Percentiles rank a stretch among this genome's conserved stretches.
phyloP scores from a whole-genome alignment of 106 monocot genomes.

The Dendrobium nobile region DNA sequence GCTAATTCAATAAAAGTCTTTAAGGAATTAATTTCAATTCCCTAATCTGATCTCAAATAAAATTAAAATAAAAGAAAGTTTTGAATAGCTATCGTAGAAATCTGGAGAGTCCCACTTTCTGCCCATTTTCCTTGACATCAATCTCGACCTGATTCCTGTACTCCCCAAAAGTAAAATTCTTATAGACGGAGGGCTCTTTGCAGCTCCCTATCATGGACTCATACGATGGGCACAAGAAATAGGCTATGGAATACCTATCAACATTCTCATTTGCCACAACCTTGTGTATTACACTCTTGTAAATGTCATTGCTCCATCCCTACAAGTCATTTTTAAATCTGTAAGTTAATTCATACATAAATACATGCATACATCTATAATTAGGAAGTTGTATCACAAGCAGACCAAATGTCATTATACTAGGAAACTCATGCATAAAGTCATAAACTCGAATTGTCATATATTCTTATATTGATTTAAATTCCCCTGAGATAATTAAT shows the following conservation, averaged over 20 bases:
- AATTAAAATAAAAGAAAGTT: too few species aligned
- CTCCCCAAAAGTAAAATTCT: slow-evolving; percentile 73
- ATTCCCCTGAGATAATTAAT: too few species aligned
- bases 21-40: too few species aligned
- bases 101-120: slow-evolving; percentile 70
- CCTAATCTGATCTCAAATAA: too few species aligned
- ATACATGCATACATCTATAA: too few species aligned
- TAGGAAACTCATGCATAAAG: too few species aligned
- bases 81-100: slow-evolving; percentile 19
- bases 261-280: slow-evolving; percentile 32
- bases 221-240: slow-evolving; percentile 63
- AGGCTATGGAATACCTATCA: slow-evolving; percentile 60
- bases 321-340: background rate
- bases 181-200: slow-evolving; percentile 34
- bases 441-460: too few species aligned
- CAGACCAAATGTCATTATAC: too few species aligned
- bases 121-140: slow-evolving; percentile 66
- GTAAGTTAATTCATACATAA: too few species aligned
- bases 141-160: slow-evolving; percentile 69
- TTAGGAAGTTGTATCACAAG: too few species aligned
- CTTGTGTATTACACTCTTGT: slow-evolving; percentile 62
- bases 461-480: too few species aligned
- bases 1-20: too few species aligned
- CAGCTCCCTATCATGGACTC: slow-evolving; percentile 54
- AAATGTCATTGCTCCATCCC: slow-evolving; percentile 66